Conservation (phyloP, 78 protist genomes). For the Tieghemostelium lacteum region DNA sequence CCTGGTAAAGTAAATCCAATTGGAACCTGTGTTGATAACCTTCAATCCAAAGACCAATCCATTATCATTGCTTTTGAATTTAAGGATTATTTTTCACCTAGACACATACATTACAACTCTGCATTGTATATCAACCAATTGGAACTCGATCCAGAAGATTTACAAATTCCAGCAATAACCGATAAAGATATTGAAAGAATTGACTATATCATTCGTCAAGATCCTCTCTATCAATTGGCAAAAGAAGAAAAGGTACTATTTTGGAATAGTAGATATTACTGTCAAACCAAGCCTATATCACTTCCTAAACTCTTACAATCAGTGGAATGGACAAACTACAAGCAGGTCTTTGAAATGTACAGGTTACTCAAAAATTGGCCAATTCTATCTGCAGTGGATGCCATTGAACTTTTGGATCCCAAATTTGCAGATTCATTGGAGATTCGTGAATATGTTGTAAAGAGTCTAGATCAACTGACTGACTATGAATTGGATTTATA, state of each 20-base stretch:
- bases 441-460: slow-evolving; percentile 90
- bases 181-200: slow-evolving; percentile 22
- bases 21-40: slow-evolving; percentile 70
- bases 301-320: slow-evolving; percentile 90
- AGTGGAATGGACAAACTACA: slow-evolving; percentile 82
- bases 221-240: slow-evolving; percentile 60
- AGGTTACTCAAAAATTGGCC: slow-evolving; percentile 70
- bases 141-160: background rate
- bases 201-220: slow-evolving; percentile 41
- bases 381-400: slow-evolving; percentile 21
- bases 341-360: slow-evolving; percentile 82
- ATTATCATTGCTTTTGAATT: slow-evolving; percentile 67
- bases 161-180: background rate
- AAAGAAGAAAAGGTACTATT: slow-evolving; percentile 59
- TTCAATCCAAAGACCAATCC: slow-evolving; percentile 55
- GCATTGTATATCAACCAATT: slow-evolving; percentile 7
- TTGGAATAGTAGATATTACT: slow-evolving; percentile 66
- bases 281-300: slow-evolving; percentile 68
- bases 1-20: slow-evolving; percentile 77
- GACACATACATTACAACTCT: slow-evolving; percentile 25
- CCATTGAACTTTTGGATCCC: slow-evolving; percentile 90
- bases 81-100: slow-evolving; percentile 22
- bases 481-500: slow-evolving; percentile 86
- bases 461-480: slow-evolving; percentile 79
- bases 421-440: slow-evolving; percentile 81